These are phyloP conservation scores for Acrocalymma vagum DNA, from an alignment of 2,329 filamentous ascomycete species.

Conservation along the genomic window DNA sequence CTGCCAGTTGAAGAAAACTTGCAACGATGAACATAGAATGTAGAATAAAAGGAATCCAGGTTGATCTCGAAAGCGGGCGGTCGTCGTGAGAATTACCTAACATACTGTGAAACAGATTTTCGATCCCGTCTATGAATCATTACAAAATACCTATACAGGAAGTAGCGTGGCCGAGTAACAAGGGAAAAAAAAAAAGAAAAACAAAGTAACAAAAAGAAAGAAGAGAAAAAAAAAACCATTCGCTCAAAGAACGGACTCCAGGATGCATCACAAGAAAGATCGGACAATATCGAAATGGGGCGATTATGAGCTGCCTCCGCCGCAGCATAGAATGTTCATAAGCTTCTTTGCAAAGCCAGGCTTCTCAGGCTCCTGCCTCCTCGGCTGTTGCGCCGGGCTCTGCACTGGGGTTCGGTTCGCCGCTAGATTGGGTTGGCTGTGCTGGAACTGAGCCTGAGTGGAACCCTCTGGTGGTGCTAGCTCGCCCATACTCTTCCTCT, in stretches of 20 bases:
- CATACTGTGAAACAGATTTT: constrained; percentile 44
- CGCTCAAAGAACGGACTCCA: constrained; percentile 46
- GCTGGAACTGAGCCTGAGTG: constrained; percentile 95
- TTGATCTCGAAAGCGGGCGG: constrained; percentile 27
- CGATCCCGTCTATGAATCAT: constrained; percentile 50
- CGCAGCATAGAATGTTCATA: constrained; percentile 92
- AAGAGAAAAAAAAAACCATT: constrained; percentile 20
- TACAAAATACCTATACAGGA: constrained; percentile 52
- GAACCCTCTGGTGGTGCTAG: constrained; percentile 86
- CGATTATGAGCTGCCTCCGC: constrained; percentile 36
- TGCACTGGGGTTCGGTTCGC: constrained; percentile 65
- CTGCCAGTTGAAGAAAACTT: constrained; percentile 26
- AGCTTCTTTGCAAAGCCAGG: constrained; percentile 87
- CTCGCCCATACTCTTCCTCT: constrained; percentile 81
- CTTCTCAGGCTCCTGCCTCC: constrained; percentile 70
- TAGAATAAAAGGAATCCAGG: constrained; percentile 38
- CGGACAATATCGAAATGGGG: constrained; percentile 19
- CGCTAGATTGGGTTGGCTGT: constrained; percentile 84
- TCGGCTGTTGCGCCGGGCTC: constrained; percentile 60
- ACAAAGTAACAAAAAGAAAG: too few species aligned
- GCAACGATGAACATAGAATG: constrained; percentile 28
- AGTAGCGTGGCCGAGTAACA: constrained; percentile 38
- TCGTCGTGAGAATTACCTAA: constrained; percentile 46
- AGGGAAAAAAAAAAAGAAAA: too few species aligned
- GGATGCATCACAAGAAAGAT: constrained; percentile 41